A percentile compares a stretch with the other conserved stretches of the same genome.
Evolutionary conservation across 2,329 filamentous ascomycete genomes (phyloP).

Genomic region (Stachybotrys chlorohalonatus): DNA sequence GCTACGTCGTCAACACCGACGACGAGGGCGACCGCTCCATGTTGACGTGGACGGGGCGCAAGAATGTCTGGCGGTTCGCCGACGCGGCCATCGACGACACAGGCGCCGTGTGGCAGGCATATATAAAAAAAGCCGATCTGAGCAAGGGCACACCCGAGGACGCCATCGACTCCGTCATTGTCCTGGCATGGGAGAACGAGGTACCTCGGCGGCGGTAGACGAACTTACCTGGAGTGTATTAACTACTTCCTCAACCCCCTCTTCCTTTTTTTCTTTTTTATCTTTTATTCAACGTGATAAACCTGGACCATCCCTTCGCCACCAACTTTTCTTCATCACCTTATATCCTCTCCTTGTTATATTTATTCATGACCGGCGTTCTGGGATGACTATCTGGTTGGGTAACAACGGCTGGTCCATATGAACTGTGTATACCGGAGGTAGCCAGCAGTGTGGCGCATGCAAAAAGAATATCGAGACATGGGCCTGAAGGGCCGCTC

Average conservation of each 20-base stretch:
- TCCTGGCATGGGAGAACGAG: slow-evolving; percentile 28
- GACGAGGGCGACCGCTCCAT: slow-evolving; percentile 17
- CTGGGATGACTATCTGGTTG: no score
- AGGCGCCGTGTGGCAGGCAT: slow-evolving; percentile 37
- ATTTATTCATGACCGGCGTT: no score
- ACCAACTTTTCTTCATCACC: no score
- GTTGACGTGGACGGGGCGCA: slow-evolving; percentile 24
- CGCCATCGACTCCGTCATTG: slow-evolving; percentile 28
- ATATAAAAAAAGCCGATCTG: slow-evolving; percentile 23
- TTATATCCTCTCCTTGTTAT: no score
- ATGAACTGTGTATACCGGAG: no score
- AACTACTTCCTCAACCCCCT: no score
- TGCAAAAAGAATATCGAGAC: no score
- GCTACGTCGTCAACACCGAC: slow-evolving; percentile 21
- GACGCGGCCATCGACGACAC: slow-evolving; percentile 24
- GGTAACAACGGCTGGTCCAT: no score
- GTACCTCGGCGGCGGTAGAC: background rate
- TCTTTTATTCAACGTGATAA: background rate
- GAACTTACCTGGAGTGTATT: background rate
- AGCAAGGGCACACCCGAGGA: slow-evolving; percentile 9
- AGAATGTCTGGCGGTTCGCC: slow-evolving; percentile 30
- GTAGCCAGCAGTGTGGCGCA: no score
- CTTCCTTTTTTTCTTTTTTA: background rate
- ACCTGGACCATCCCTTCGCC: no score
- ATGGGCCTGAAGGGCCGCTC: no score